These are phyloP conservation scores for Leonotis leonurus DNA, from an alignment of 257 asterid genomes.

Conservation along the genomic window DNA sequence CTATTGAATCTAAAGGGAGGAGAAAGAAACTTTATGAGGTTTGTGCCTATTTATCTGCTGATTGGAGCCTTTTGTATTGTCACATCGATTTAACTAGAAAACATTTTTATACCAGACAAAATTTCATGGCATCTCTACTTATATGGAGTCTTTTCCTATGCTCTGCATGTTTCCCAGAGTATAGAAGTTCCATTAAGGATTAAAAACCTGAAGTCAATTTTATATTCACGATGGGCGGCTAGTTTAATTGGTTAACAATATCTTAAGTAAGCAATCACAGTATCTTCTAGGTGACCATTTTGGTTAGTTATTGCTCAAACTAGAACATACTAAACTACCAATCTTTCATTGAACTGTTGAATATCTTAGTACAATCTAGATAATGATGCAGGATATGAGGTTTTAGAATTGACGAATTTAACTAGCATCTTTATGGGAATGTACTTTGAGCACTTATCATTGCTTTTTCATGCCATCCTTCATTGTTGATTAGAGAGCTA, in stretches of 20 bases:
- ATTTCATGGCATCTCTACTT: background rate
- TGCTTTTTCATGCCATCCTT: background rate
- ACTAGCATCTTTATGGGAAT: background rate
- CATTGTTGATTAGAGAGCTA: background rate
- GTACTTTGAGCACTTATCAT: background rate
- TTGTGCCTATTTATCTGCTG: slow-evolving; percentile 17
- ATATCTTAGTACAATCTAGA: background rate
- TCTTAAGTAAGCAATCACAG: background rate
- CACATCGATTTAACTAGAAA: slow-evolving; percentile 1
- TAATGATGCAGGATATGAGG: background rate
- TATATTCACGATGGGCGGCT: background rate
- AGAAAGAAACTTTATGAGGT: slow-evolving; percentile 96
- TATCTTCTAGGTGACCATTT: background rate
- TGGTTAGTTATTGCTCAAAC: background rate
- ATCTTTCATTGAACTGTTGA: background rate
- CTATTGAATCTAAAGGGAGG: slow-evolving; percentile 95
- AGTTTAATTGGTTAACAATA: background rate
- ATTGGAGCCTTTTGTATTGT: background rate
- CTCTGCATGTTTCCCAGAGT: background rate
- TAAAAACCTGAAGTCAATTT: background rate
- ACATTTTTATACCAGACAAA: background rate
- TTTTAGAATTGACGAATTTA: background rate
- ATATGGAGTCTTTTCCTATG: background rate
- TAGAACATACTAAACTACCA: too few species aligned
- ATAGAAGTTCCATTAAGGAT: background rate